Conservation (phyloP, 78 protist genomes). For the Dictyostelium firmibasis region DNA sequence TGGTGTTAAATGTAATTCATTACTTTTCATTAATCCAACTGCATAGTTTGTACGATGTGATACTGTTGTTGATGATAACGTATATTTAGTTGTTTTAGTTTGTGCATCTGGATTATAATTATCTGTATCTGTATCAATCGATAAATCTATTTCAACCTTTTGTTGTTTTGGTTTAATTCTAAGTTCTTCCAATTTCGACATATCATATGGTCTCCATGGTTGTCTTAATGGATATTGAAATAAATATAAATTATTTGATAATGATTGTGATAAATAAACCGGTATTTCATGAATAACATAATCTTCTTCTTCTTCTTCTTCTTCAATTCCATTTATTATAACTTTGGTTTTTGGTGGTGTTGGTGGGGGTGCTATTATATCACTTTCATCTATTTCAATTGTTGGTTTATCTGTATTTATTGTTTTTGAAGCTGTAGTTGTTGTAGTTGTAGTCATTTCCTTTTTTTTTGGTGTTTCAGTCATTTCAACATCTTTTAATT, state of each 20-base stretch:
- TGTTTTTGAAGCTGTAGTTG: not conserved
- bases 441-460: not conserved
- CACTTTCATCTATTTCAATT: not conserved
- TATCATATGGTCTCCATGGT: slow-evolving; percentile 79
- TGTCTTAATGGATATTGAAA: slow-evolving; percentile 77
- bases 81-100: not conserved
- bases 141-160: slow-evolving; percentile 47
- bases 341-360: not conserved
- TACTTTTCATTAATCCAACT: slow-evolving; percentile 36
- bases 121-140: slow-evolving; percentile 11
- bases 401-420: not conserved
- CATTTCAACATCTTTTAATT: not conserved
- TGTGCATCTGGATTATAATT: slow-evolving; percentile 38
- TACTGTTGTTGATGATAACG: slow-evolving; percentile 59
- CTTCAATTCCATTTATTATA: not conserved
- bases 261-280: slow-evolving; percentile 37
- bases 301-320: slow-evolving; percentile 40
- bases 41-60: slow-evolving; percentile 67
- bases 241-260: slow-evolving; percentile 30
- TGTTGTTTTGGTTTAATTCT: slow-evolving; percentile 75
- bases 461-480: not conserved
- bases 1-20: slow-evolving; percentile 67
- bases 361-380: not conserved
- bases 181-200: slow-evolving; percentile 31
- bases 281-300: slow-evolving; percentile 48